Percentiles rank a stretch among this genome's conserved stretches.
Evolutionary conservation across 768 basidiomycete genomes (phyloP).

Genomic region (Pulveroboletus sp.): DNA sequence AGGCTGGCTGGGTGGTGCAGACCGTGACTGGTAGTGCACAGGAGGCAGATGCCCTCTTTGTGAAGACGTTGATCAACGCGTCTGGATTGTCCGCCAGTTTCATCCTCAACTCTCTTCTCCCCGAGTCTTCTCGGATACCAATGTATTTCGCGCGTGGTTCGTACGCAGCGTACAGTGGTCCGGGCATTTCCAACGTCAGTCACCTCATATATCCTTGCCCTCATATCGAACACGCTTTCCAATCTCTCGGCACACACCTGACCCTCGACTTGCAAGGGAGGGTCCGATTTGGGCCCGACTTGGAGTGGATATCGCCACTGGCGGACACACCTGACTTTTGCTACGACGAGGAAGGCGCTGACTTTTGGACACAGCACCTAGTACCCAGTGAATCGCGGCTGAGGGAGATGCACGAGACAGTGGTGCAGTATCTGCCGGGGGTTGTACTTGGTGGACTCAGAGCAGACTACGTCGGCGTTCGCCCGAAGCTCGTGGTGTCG

Average conservation of each 20-base stretch:
- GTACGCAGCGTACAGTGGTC: constrained; percentile 84
- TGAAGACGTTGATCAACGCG: constrained; percentile 76
- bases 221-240: constrained; percentile 62
- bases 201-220: constrained; percentile 94
- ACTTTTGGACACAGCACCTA: constrained; percentile 75
- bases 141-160: constrained; percentile 82
- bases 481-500: constrained; percentile 82
- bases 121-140: constrained; percentile 52
- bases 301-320: constrained; percentile 76
- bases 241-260: constrained; percentile 88
- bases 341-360: constrained; percentile 42
- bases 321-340: constrained; percentile 24
- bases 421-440: constrained; percentile 69
- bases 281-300: constrained; percentile 88
- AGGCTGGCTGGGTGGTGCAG: constrained; percentile 83
- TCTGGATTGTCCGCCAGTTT: constrained; percentile 70
- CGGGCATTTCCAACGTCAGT: constrained; percentile 59
- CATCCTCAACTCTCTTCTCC: constrained; percentile 66
- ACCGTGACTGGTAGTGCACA: constrained; percentile 50
- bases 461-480: constrained; percentile 80
- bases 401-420: constrained; percentile 62
- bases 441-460: constrained; percentile 56
- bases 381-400: constrained; percentile 58
- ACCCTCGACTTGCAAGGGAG: constrained; percentile 82
- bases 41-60: constrained; percentile 61